Base-by-base conservation (phyloP, 805 yeast genomes). In the Ogataea glucozyma region DNA sequence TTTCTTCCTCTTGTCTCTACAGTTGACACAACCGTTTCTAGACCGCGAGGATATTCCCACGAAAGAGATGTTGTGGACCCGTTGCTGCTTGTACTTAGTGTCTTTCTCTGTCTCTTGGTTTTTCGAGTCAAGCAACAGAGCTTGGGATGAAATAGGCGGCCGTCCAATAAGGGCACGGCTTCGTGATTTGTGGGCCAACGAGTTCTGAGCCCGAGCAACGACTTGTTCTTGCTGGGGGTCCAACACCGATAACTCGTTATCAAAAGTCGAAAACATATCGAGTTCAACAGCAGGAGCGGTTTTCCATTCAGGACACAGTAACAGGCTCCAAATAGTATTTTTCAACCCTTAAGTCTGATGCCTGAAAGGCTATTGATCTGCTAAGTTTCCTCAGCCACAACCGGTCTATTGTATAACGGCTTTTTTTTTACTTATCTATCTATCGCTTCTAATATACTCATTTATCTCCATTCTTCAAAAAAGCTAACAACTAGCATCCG, bases 1-100 rank as follows among this genome's bases (percentile, higher is more conserved):
- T 43, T 73, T 74, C 54, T 73, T 75, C 62, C 73, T 75, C 49
- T 70, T 61, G 46, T 57, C 60, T 38, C 72, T 61, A 49, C 79
- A 74, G 39, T 58, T 59, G 6, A 57, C 33, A 43, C 76, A 72
- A 0, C 76, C 76, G 16, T 48, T 44, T 32, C 64, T 62, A 0
- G 74, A 70, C 9, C 73, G 46, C 17, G 66, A 50, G 8, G 61
- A 51, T 2, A 56, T 17, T 1, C 68, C 68, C n/a, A 61, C 65
- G 44, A 64, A 62, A 3, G 64, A 60, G 12, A 48, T 47, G 26
- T 37, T 40, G 20, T 49, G 53, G 26, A 56, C 53, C n/a, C 48
- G 13, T 0, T 57, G 56, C 9, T 32, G 34, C 34, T 44, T 43
- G 18, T 43, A 20, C 21, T 26, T 37, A 33, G 29, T 17, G 3